Base-by-base conservation (phyloP, 192 early-diverging fungal species). In the Linnemannia hyalina region DNA sequence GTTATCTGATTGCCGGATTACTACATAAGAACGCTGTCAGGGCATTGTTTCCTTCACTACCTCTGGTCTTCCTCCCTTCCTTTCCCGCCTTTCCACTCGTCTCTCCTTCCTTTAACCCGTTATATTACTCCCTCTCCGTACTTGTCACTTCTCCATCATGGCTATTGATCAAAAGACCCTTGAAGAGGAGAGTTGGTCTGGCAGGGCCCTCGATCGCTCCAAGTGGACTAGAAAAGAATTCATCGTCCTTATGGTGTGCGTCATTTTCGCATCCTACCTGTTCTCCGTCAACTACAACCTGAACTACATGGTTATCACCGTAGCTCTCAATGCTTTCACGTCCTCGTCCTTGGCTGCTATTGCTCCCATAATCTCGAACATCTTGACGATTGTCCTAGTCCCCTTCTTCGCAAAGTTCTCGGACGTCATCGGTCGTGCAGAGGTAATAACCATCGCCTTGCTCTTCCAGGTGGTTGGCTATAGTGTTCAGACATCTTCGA, bases 371-470 rank as follows among this genome's bases (percentile, higher is more conserved):
- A 65, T 76, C 55, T 38, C 36, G 55, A 47, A 44, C 29, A 76
- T 76, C 57, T 44, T 76, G 54, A 65, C 54, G 4, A 41, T 54
- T 40, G 35, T 54, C 75, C 41, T 76, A 32, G 75, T 76, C 15
- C 75, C 75, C 36, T 76, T 76, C 57, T 76, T 46, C 41, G 38
- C 75, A 47, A 76, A 76, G 75, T 42, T 68, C n/a, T 57, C 75
- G 38, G 75, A 76, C 16, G 75, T 76, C 26, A 76, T 65, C 35
- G 75, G 75, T 60, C 75, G 75, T 76, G 38, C 75, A 9, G 38
- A 60, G 23, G 41, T 54, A 36, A 11, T 76, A 23, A 65, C 75
- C 26, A 26, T 76, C 60, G 75, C 41, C 75, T 40, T 76, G 75
- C 26, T 68, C 22, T 29, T 76, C 57, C 26, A 76, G 23, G 55